Base-by-base conservation (phyloP, 176 grass and related monocot species). In the Ensete glaucum region DNA sequence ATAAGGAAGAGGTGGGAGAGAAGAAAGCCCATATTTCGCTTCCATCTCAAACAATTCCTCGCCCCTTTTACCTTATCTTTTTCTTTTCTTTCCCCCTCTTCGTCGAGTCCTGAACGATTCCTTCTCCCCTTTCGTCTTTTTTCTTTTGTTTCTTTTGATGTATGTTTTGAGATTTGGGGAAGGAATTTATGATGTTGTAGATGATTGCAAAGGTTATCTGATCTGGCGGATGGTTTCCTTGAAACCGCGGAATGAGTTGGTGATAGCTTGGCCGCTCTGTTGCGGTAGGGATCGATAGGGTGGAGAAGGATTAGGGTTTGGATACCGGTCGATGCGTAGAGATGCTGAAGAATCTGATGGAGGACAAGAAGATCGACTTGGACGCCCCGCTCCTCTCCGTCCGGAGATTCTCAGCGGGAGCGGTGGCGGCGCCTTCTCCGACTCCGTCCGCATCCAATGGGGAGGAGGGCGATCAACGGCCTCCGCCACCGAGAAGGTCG, bases 331-430 rank as follows among this genome's bases (percentile, higher is more conserved):
- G 16, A 29, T 17, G 52, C 17, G 72, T 0, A 9, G 72, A 17
- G 72, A 74, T 43, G 72, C 24, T 74, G 72, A 55, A 74, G 23
- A 58, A 56, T 56, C 29, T 27, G 23, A 74, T 58, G 72, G 56
- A 81, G 26, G 65, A 26, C 75, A 86, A 77, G 71, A 82, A 72
- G 73, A 81, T 99, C 67, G 91, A 99, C 73, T 80, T 99, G 56
- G 88, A 76, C n/a, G 86, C 91, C 64, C 94, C 94, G 72, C 90
- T 93, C 1, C 64, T 83, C 77, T 93, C 94, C 50, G 85, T 88
- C 22, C 88, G 94, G 0, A 88, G 86, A 17, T 43, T 68, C 27
- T 88, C 83, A 2, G 81, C 69, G 52, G 52, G 79, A 16, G 83
- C 85, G 63, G 74, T 25, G 26, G 50, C 27, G 13, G 83, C 67